phyloP scores from a whole-genome alignment of 1,284 basidiomycete species.

The Ceratobasidium papillatum region DNA sequence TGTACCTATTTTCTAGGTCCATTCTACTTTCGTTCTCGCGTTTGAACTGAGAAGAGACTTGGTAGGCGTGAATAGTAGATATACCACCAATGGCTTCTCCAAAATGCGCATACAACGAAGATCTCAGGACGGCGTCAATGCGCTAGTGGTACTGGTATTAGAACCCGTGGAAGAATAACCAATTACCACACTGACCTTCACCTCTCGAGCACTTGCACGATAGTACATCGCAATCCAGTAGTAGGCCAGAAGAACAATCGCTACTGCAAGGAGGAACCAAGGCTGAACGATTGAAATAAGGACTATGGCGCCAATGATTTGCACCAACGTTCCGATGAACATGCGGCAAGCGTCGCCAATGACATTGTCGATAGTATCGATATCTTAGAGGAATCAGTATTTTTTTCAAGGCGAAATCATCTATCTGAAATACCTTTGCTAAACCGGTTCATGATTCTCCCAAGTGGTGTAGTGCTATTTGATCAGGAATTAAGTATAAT shows the following conservation, averaged over 20 bases:
- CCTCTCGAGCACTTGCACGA: constrained; percentile 84
- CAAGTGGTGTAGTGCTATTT: constrained; percentile 63
- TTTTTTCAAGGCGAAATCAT: neutral
- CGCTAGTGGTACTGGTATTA: neutral
- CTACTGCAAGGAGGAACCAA: constrained; percentile 39
- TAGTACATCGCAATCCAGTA: constrained; percentile 81
- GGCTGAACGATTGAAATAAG: constrained; percentile 59
- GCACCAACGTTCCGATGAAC: constrained; percentile 69
- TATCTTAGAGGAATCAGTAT: constrained; percentile 58
- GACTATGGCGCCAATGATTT: constrained; percentile 78
- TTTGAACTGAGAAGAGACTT: constrained; percentile 69
- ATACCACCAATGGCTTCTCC: constrained; percentile 79
- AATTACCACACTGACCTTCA: constrained; percentile 67
- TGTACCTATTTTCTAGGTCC: constrained; percentile 76
- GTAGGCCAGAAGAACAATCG: constrained; percentile 58
- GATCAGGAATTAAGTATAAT: neutral
- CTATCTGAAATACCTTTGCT: constrained; percentile 59
- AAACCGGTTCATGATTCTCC: constrained; percentile 90
- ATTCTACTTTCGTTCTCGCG: constrained; percentile 73
- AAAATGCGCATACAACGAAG: constrained; percentile 78
- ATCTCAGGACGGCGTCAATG: constrained; percentile 63
- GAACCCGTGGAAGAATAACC: neutral
- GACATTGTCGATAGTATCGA: constrained; percentile 65
- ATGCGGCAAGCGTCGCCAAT: constrained; percentile 75
- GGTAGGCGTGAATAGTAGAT: constrained; percentile 78